Conservation (phyloP, 371 early-diverging fungal genomes). For the Mucor lusitanicus region DNA sequence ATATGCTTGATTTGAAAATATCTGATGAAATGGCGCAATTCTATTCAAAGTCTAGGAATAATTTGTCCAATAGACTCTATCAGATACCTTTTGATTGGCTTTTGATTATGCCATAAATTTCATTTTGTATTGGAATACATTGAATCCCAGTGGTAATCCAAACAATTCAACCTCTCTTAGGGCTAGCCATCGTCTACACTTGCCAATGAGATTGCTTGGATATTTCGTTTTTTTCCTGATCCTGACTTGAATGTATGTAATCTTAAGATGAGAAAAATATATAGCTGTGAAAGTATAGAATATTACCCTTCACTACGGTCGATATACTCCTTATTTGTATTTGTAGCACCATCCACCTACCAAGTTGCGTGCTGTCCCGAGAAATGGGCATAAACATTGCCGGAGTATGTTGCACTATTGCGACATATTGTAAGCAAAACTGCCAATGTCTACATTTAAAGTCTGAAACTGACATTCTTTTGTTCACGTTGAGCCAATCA, state of each 20-base stretch:
- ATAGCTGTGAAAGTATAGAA: too few species aligned
- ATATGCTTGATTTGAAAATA: slow-evolving; percentile 2
- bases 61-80: background rate
- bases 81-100: slow-evolving; percentile 7
- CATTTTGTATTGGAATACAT: background rate
- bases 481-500: background rate
- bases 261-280: background rate
- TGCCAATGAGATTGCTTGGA: background rate
- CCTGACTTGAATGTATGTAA: background rate
- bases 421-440: background rate
- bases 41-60: background rate
- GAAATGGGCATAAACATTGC: background rate
- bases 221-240: background rate
- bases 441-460: background rate
- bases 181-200: background rate
- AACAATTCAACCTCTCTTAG: background rate
- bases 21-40: slow-evolving; percentile 23
- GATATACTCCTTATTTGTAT: background rate
- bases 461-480: background rate
- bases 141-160: background rate
- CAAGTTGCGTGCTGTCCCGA: background rate
- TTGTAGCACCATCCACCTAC: background rate
- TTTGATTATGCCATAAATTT: slow-evolving; percentile 13
- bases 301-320: background rate
- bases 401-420: background rate